Evolutionary conservation across 2,329 filamentous ascomycete genomes (phyloP), one percentile per base, ranked within the genome.

Genomic region (Leptographium lundbergii): DNA sequence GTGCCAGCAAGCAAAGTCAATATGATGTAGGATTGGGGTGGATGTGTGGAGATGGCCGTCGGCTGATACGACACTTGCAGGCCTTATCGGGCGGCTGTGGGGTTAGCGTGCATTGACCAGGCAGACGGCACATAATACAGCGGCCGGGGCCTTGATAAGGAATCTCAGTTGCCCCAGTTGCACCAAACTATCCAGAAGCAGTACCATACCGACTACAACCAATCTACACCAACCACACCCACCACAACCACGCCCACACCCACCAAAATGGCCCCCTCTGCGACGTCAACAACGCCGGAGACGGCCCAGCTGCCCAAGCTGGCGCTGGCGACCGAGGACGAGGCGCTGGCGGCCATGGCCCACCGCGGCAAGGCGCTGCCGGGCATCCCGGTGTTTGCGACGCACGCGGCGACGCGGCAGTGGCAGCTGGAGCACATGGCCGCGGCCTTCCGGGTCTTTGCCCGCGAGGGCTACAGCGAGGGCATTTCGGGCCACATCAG

Each of bases 401-500:
- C 59, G 24, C 56, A 59, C 27, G 59, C 56, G 6, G 60, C 61
- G 51, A 60, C 55, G 17, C 61, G 62, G 14, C 29, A 32, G 36
- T 63, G 61, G 61, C 61, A 59, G 59, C 56, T 62, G 24, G 57
- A 77, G 32, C 80, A 82, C 66, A 80, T 81, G 69, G 80, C 80
- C 0, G 74, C 74, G 2, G 80, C 80, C 4, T 86, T 86, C 66
- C 78, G 82, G 11, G 74, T 84, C 58, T 85, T 84, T 65, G 76
- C 81, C 0, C 75, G 80, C 51, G 77, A 81, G 65, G 81, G 79
- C 54, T 84, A 78, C 69, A 79, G 76, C 0, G 82, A 85, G 67
- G 82, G 83, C 61, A 82, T 84, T 71, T 73, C 74, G 5, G 82
- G 83, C 1, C 82, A 86, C 68, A 85, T 86, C 60, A 75, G 71